Base-by-base conservation (phyloP, 768 basidiomycete genomes). In the Lactarius trivialis region DNA sequence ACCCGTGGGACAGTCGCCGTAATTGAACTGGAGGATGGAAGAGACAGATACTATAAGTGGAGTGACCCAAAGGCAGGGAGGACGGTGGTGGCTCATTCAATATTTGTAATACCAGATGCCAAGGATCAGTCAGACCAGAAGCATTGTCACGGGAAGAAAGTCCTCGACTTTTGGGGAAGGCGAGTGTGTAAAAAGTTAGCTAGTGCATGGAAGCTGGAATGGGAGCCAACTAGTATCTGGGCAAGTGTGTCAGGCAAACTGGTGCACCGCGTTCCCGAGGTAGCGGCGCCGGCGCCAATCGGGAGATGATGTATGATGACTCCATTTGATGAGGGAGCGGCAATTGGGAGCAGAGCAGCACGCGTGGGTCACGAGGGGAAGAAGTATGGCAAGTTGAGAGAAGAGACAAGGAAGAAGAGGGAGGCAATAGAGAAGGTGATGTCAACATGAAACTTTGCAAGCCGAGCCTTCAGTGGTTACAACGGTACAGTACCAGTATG, bases 301-400 rank as follows among this genome's bases (percentile, higher is more conserved):
- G 56, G 51, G 43, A 53, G 49, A 48, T 57, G 55, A 53, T 57
- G 55, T 62, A 51, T 62, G n/a, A 51, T 52, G 52, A 2, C 61
- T 53, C 56, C 50, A 58, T 62, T 62, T 53, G 56, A 57, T 19
- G 32, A 8, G 24, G 39, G 60, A 39, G 37, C 32, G 39, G 61
- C n/a, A 33, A 39, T 6, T 9, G 56, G 9, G 33, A 14, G 55
- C 21, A 37, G 41, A 32, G 30, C 33, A 49, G 21, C 2, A 30
- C 26, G n/a, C 33, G 32, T 41, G 26, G 36, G 9, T 12, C 14
- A 45, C 21, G 28, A 52, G 28, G 45, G 45, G 24, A 48, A 26
- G 45, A 48, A 26, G 45, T 9, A 3, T 32, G 28, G 24, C 28
- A 14, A 48, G 37, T 30, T 30, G 30, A 30, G 30, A 30, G 30